Evolutionary conservation across 2,329 filamentous ascomycete species (phyloP), one percentile per base, ranked within the genome.

Genomic region (Lecanicillium sp.): DNA sequence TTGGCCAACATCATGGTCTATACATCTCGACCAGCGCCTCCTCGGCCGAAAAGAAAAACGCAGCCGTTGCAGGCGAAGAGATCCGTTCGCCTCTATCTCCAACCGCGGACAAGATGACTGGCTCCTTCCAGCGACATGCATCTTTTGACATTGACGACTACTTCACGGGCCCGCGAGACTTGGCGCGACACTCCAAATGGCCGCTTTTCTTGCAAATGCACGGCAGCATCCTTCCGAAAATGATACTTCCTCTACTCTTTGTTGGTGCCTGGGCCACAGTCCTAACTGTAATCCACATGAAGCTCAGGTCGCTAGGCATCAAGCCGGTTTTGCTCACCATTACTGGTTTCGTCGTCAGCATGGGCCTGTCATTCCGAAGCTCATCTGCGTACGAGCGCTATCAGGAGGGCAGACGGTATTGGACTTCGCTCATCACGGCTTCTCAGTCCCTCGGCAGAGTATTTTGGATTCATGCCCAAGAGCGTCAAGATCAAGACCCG

Each of bases 381-480:
- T 80, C 81, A 3, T 86, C 83, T 7, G 84, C 84, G 9, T 89
- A 89, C 49, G 84, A 89, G 60, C 75, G 82, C 48, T 80, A 79
- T 54, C 69, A 68, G 29, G 79, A 84, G 46, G 79, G 79, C 28
- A 69, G 79, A 28, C 77, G 75, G 49, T 76, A 69, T 49, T 82
- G 78, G 77, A 67, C 77, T 1, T 65, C 74, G 40, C 65, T 80
- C 49, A 76, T 71, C 39, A 67, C 71, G 58, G 81, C 83, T 53
- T 64, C 70, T 51, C 68, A 87, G 64, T 65, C 79, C 56, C 66
- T 94, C 49, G 84, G 77, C 49, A 79, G 89, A 17, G 70, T 85
- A 9, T 85, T 92, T 55, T 96, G 89, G 89, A 71, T 95, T 22
- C 84, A 94, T 50, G 69, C 75, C 7, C 85, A 55, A 67, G 81